A percentile compares a stretch with the other conserved stretches of the same genome.
Evolutionary conservation across 2,329 filamentous ascomycete species (phyloP).

Genomic region (Fusarium albidum): DNA sequence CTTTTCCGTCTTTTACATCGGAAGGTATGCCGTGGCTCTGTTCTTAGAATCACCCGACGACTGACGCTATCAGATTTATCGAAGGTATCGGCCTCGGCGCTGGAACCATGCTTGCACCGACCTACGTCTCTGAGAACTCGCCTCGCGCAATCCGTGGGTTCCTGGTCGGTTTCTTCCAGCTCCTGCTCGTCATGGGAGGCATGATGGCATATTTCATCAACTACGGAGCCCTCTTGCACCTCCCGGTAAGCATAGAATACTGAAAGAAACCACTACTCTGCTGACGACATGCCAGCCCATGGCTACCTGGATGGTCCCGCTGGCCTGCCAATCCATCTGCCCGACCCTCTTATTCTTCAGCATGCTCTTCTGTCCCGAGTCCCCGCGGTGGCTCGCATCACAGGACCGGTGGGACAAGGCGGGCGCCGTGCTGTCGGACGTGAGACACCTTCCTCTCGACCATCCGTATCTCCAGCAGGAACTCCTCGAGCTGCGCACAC

Average conservation of each 20-base stretch:
- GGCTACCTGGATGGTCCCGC: slow-evolving; percentile 53
- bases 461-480: slow-evolving; percentile 36
- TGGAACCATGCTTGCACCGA: slow-evolving; percentile 65
- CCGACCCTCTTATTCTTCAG: slow-evolving; percentile 59
- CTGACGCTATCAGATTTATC: slow-evolving; percentile 45
- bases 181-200: slow-evolving; percentile 61
- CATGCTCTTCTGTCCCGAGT: slow-evolving; percentile 66
- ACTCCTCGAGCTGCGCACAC: slow-evolving; percentile 23
- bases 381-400: slow-evolving; percentile 65
- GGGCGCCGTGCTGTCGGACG: slow-evolving; percentile 20
- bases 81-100: slow-evolving; percentile 61
- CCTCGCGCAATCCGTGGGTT: slow-evolving; percentile 67
- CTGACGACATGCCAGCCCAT: slow-evolving; percentile 1
- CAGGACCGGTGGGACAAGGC: slow-evolving; percentile 63
- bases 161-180: slow-evolving; percentile 67
- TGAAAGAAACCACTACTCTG: not conserved
- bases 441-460: slow-evolving; percentile 24
- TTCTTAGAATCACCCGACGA: not conserved
- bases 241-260: slow-evolving; percentile 37
- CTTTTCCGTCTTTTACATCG: slow-evolving; percentile 41
- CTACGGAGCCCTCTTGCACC: slow-evolving; percentile 56
- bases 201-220: slow-evolving; percentile 64
- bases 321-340: slow-evolving; percentile 63
- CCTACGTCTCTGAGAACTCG: slow-evolving; percentile 68
- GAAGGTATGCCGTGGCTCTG: slow-evolving; percentile 34